phyloP scores from a whole-genome alignment of 2,329 filamentous ascomycete species.

The Lasiodiplodia theobromae region DNA sequence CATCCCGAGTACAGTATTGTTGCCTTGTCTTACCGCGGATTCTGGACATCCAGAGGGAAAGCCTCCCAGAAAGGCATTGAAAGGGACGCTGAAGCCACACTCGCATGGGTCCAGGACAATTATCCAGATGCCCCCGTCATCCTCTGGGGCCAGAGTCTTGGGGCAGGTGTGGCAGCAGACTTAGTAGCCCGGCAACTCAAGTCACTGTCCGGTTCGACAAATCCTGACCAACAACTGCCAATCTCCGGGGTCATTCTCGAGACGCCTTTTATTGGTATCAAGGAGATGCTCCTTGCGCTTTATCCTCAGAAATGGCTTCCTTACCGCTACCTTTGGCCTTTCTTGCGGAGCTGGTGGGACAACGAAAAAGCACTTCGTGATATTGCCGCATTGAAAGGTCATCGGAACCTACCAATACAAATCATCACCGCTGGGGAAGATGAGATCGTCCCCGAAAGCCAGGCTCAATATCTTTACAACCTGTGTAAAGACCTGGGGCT shows the following conservation, averaged over 20 bases:
- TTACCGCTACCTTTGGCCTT: constrained; percentile 76
- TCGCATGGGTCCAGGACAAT: constrained; percentile 65
- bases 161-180: constrained; percentile 73
- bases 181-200: constrained; percentile 23
- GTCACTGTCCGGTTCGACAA: background rate
- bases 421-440: constrained; percentile 65
- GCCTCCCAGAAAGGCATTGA: constrained; percentile 75
- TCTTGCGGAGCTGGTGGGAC: constrained; percentile 69
- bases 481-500: constrained; percentile 46
- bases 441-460: constrained; percentile 64
- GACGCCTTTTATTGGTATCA: constrained; percentile 76
- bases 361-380: constrained; percentile 49
- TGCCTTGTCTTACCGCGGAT: constrained; percentile 70
- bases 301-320: constrained; percentile 84
- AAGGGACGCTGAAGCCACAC: constrained; percentile 69
- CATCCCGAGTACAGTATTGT: constrained; percentile 47
- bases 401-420: constrained; percentile 52
- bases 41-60: constrained; percentile 77
- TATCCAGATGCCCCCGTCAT: constrained; percentile 58
- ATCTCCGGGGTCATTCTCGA: constrained; percentile 69
- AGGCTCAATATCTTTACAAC: constrained; percentile 61
- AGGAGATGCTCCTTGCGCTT: constrained; percentile 72
- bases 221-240: background rate
- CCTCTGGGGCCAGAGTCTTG: constrained; percentile 81
- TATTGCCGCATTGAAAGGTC: constrained; percentile 41